Conservation (phyloP, 1,284 basidiomycete species). For the Ceratobasidium sp. region DNA sequence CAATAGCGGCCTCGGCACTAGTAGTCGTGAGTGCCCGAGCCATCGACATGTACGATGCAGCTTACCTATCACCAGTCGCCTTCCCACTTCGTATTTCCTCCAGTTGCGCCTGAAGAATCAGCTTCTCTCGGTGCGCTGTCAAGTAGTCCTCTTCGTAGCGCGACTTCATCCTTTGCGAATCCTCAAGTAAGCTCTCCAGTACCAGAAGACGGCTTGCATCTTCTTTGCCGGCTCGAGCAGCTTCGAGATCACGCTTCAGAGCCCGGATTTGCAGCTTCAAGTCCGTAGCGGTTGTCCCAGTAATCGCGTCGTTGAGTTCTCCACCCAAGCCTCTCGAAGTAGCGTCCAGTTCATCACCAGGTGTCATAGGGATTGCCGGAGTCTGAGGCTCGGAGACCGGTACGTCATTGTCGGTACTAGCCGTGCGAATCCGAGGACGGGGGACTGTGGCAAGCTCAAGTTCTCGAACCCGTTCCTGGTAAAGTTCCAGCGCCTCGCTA, state of each 20-base stretch:
- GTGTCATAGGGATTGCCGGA: constrained; percentile 45
- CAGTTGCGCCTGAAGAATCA: constrained; percentile 79
- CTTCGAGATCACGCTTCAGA: constrained; percentile 82
- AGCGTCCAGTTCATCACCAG: constrained; percentile 56
- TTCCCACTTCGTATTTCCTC: constrained; percentile 90
- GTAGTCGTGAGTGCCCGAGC: constrained; percentile 13
- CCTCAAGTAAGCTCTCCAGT: constrained; percentile 88
- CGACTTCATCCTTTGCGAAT: constrained; percentile 87
- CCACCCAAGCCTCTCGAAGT: constrained; percentile 67
- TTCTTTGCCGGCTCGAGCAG: constrained; percentile 72
- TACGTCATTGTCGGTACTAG: constrained; percentile 34
- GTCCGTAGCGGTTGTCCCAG: constrained; percentile 88
- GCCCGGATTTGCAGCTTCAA: constrained; percentile 84
- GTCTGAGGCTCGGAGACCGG: constrained; percentile 28
- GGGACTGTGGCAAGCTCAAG: constrained; percentile 64
- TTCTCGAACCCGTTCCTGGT: constrained; percentile 90
- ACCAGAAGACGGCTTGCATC: constrained; percentile 79
- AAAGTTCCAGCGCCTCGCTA: constrained; percentile 83
- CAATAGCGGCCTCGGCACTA: constrained; percentile 85
- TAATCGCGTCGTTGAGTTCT: constrained; percentile 84
- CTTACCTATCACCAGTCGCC: constrained; percentile 79
- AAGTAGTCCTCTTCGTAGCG: constrained; percentile 91
- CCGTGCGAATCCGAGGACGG: constrained; percentile 31
- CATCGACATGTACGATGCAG: constrained; percentile 22
- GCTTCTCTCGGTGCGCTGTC: constrained; percentile 79